These are phyloP conservation scores for Hortiboletus flavorubellus DNA, from an alignment of 768 basidiomycete genomes.

Conservation along the genomic window DNA sequence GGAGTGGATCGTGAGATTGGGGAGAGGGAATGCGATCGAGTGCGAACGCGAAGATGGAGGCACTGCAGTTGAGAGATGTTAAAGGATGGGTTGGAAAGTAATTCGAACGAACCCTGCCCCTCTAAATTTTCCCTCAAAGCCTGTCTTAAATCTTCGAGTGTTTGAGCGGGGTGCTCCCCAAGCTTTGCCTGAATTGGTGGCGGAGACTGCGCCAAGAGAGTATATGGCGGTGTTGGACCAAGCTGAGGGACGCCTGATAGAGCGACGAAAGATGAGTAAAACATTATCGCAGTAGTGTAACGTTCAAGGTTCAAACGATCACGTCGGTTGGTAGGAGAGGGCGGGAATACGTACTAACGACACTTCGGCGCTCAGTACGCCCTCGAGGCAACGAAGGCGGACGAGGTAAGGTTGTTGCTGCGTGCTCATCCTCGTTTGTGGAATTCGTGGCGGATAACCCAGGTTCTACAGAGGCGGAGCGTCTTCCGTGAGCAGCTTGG, in stretches of 20 bases:
- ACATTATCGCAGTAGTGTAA: background rate
- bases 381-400: conserved; percentile 1
- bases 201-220: background rate
- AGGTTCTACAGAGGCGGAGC: conserved; percentile 24
- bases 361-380: background rate
- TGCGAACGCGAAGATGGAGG: background rate
- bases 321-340: background rate
- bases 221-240: conserved; percentile 29
- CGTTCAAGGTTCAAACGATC: background rate
- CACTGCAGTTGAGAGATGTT: background rate
- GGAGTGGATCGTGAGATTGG: background rate
- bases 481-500: conserved; percentile 29
- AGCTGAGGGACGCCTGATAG: conserved; percentile 6
- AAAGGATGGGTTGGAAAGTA: background rate
- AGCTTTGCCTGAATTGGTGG: background rate
- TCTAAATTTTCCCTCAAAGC: conserved; percentile 10
- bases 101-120: background rate
- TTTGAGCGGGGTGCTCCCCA: conserved; percentile 12
- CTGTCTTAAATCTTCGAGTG: conserved; percentile 23
- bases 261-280: background rate
- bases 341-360: background rate
- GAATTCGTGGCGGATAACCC: conserved; percentile 6
- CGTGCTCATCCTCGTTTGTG: background rate
- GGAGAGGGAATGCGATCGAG: background rate
- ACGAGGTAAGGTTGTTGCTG: background rate